Percentiles rank a stretch among this genome's conserved stretches.
Evolutionary conservation across 345 rosid genomes (phyloP).

Genomic region (Cardamine chenopodiifolia): DNA sequence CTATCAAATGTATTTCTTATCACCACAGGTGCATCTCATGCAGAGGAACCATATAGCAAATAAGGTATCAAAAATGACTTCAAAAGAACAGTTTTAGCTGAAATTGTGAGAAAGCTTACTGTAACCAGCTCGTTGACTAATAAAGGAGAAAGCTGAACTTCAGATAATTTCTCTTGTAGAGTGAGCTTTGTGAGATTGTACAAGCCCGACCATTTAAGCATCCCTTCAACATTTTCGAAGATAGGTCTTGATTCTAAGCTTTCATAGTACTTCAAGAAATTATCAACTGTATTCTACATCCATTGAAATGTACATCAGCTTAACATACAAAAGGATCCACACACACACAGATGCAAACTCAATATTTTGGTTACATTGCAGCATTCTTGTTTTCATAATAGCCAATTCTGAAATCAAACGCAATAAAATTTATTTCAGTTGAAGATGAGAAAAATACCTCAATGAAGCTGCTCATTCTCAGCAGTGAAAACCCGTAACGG

Average conservation of each 20-base stretch:
- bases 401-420: neutral
- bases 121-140: slow-evolving; percentile 72
- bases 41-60: slow-evolving; percentile 4
- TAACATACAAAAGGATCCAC: slow-evolving; percentile 6
- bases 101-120: slow-evolving; percentile 47
- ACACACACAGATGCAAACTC: neutral
- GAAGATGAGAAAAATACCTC: slow-evolving; percentile 47
- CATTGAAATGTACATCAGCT: slow-evolving; percentile 10
- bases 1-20: neutral
- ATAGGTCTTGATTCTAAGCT: slow-evolving; percentile 64
- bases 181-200: slow-evolving; percentile 66
- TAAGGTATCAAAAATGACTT: neutral
- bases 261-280: slow-evolving; percentile 79
- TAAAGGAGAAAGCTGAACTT: slow-evolving; percentile 54
- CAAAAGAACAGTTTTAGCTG: neutral
- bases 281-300: slow-evolving; percentile 59
- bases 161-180: slow-evolving; percentile 60
- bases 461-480: slow-evolving; percentile 68
- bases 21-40: neutral
- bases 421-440: too few relatives aligned
- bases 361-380: too few relatives aligned
- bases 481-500: slow-evolving; percentile 79
- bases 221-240: slow-evolving; percentile 77
- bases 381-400: too few relatives aligned
- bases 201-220: slow-evolving; percentile 91